Base-by-base conservation (phyloP, 2,329 filamentous ascomycete species). In the Apiospora marii region DNA sequence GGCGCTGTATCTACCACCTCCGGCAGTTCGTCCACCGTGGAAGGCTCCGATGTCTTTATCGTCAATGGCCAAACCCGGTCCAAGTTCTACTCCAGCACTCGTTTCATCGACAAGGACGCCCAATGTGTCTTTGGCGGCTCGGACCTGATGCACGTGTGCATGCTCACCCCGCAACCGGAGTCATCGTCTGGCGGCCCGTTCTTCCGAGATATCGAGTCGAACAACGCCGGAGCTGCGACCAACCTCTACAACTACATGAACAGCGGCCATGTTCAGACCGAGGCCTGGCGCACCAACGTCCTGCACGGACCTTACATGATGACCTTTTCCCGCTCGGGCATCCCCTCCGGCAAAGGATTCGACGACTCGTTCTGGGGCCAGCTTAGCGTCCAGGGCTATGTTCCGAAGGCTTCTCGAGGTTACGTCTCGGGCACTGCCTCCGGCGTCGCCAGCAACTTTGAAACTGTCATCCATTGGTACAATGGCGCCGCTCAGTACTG, bases 171-270 rank as follows among this genome's bases (percentile, higher is more conserved):
- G 53, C 83, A 85, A 61, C 85, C 88, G 48, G 91, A 93, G 79
- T 86, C 84, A 12, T 90, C 88, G 1, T 91, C 90, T 0, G 91
- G 91, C 16, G 91, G 91, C 0, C 91, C 91, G 22, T 93, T 93
- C 85, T 87, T 88, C 83, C 85, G 89, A 22, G 90, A 92, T 74
- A 92, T 92, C 80, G 88, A 92, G 81, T 85, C 86, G 70, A 93
- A 93, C 82, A 90, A 92, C 73, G 89, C 85, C 22, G 89, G 88
- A 6, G 82, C 80, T 51, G 88, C 85, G 74, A 91, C 84, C 48
- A 89, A 85, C 72, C 84, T 93, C 0, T 92, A 91, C 80, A 91
- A 88, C 81, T 93, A 92, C 83, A 92, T 92, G 87, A 93, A 93
- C 83, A 91, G 88, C 19, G 87, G 86, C 53, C 91, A 93, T 73